Conservation (phyloP, 345 rosid genomes). For the Passiflora organensis region DNA sequence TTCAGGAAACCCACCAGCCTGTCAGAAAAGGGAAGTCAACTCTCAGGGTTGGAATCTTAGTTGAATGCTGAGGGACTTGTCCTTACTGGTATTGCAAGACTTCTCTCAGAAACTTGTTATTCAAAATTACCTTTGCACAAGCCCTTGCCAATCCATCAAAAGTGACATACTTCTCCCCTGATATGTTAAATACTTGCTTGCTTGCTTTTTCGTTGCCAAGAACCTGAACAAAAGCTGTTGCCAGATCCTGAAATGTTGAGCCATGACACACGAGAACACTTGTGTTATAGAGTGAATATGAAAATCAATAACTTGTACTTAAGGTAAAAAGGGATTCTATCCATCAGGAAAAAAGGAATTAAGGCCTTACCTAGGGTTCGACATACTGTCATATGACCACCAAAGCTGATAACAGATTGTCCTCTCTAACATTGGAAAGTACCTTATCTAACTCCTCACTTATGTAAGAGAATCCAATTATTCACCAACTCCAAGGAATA, state of each 20-base stretch:
- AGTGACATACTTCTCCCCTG: conserved; percentile 88
- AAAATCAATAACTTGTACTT: too few relatives aligned
- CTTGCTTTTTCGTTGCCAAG: conserved; percentile 88
- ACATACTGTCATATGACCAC: too few relatives aligned
- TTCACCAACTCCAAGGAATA: too few relatives aligned
- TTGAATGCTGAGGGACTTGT: too few relatives aligned
- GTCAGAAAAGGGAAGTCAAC: conserved; percentile 10
- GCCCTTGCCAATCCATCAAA: conserved; percentile 92
- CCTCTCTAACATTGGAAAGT: too few relatives aligned
- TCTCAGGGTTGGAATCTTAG: too few relatives aligned
- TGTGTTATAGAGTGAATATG: background rate
- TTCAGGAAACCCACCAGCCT: conserved; percentile 97
- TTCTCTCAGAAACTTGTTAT: background rate
- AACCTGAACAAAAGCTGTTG: conserved; percentile 64
- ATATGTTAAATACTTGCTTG: conserved; percentile 78
- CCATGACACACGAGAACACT: conserved; percentile 13
- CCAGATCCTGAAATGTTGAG: conserved; percentile 61
- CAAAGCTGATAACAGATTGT: too few relatives aligned
- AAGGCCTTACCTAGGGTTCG: too few relatives aligned
- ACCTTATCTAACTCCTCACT: too few relatives aligned
- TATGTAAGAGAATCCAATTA: too few relatives aligned
- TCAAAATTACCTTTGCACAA: conserved; percentile 80
- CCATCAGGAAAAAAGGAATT: background rate
- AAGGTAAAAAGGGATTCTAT: too few relatives aligned
- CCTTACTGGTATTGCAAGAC: too few relatives aligned